These are phyloP conservation scores for Penicillium steckii DNA, from an alignment of 495 filamentous ascomycete species.

Conservation along the genomic window DNA sequence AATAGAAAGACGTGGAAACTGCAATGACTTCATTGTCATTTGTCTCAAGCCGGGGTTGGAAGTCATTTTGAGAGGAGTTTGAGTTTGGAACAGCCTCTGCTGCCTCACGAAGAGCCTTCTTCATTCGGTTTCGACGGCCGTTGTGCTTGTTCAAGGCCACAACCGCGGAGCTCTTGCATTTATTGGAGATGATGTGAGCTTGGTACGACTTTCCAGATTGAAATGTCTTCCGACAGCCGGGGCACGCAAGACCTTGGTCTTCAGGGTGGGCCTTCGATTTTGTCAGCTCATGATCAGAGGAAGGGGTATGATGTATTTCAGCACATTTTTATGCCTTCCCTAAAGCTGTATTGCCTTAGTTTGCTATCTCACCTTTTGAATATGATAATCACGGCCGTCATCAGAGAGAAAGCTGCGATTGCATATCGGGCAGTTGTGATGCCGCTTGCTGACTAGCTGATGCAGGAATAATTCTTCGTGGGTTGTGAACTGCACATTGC, in stretches of 20 bases:
- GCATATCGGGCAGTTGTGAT: constrained; percentile 53
- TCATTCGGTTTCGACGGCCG: constrained; percentile 44
- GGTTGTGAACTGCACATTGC: constrained; percentile 47
- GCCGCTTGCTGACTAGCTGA: constrained; percentile 37
- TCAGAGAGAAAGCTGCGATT: constrained; percentile 48
- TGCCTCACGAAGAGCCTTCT: background rate
- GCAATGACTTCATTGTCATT: no score
- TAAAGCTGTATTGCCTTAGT: no score
- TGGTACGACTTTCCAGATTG: constrained; percentile 6
- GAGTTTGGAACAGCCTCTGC: background rate
- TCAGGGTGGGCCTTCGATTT: constrained; percentile 37
- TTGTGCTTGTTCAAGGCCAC: constrained; percentile 48
- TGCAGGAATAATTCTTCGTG: constrained; percentile 41
- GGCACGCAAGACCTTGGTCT: constrained; percentile 44
- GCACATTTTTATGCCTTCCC: background rate
- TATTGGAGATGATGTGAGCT: background rate
- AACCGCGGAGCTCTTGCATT: constrained; percentile 21
- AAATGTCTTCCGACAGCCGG: constrained; percentile 44
- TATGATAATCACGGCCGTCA: constrained; percentile 45
- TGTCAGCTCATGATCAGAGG: no score
- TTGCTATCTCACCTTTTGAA: constrained; percentile 46
- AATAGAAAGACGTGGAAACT: no score
- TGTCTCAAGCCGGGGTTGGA: no score
- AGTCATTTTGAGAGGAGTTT: no score
- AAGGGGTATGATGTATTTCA: no score